These are phyloP conservation scores for Hemisphaericaspora nanyangensis DNA, from an alignment of 805 yeast species.

Conservation along the genomic window DNA sequence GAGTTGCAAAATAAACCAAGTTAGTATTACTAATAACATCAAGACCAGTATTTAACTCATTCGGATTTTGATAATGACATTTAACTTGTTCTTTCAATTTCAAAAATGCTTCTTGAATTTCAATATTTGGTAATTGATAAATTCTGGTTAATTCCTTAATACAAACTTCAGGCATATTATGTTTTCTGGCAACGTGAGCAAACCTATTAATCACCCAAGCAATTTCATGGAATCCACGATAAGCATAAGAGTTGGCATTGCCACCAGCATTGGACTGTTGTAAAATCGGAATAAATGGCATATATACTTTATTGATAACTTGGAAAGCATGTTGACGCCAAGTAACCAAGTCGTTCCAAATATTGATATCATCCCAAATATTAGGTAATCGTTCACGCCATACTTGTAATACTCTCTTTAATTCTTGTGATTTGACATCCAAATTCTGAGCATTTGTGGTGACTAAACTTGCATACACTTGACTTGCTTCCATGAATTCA, in stretches of 20 bases:
- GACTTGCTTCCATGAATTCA: constrained; percentile 96
- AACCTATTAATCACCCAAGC: constrained; percentile 98
- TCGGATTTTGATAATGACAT: constrained; percentile 90
- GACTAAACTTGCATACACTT: constrained; percentile 81
- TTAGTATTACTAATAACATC: constrained; percentile 97
- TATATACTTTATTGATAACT: constrained; percentile 88
- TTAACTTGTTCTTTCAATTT: constrained; percentile 96
- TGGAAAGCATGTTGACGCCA: constrained; percentile 99
- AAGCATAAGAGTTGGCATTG: constrained; percentile 87
- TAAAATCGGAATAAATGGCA: constrained; percentile 84
- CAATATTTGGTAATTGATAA: constrained; percentile 94
- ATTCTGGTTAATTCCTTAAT: constrained; percentile 88
- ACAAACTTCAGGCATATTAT: constrained; percentile 95
- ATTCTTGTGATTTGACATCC: constrained; percentile 89
- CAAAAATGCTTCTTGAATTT: constrained; percentile 95
- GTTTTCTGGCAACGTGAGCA: constrained; percentile 98
- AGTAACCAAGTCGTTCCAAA: constrained; percentile 96
- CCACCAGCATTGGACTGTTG: constrained; percentile 66
- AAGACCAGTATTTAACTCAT: constrained; percentile 88
- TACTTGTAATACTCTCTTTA: constrained; percentile 90
- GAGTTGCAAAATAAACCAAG: constrained; percentile 92
- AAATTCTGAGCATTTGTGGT: constrained; percentile 89
- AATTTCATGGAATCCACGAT: constrained; percentile 96
- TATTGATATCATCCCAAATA: constrained; percentile 93
- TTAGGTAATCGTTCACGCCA: constrained; percentile 98